A percentile compares a stretch with the other conserved stretches of the same genome.
Evolutionary conservation across 176 grass and related monocot genomes (phyloP).

Genomic region (Oropetium thomaeum): DNA sequence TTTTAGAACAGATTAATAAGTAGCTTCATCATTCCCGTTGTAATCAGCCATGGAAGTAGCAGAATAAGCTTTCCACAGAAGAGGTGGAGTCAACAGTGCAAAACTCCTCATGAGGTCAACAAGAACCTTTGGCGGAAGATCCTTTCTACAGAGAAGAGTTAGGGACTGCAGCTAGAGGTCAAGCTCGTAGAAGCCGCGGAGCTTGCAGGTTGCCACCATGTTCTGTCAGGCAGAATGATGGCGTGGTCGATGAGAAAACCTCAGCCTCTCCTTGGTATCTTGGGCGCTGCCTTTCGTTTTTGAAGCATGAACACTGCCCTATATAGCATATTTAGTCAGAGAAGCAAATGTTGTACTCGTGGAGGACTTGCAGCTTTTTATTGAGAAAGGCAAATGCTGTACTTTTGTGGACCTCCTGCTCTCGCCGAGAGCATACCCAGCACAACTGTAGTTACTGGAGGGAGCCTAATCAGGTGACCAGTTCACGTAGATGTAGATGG

Average conservation of each 20-base stretch:
- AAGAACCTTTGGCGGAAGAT: background rate
- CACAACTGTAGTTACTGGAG: slow-evolving; percentile 30
- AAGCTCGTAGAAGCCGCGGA: slow-evolving; percentile 74
- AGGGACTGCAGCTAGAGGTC: slow-evolving; percentile 71
- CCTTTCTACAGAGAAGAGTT: slow-evolving; percentile 46
- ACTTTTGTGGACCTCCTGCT: slow-evolving; percentile 40
- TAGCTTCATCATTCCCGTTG: too few relatives aligned
- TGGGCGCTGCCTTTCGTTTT: slow-evolving; percentile 18
- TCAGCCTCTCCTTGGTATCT: slow-evolving; percentile 50
- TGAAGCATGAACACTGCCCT: slow-evolving; percentile 60
- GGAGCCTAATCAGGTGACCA: slow-evolving; percentile 59
- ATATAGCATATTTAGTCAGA: slow-evolving; percentile 52
- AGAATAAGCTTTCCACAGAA: too few relatives aligned
- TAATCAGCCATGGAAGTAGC: too few relatives aligned
- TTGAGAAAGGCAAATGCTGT: too few relatives aligned
- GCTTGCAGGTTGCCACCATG: slow-evolving; percentile 58
- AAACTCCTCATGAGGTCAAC: slow-evolving; percentile 1
- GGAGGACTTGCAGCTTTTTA: too few relatives aligned
- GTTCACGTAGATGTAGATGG: slow-evolving; percentile 68
- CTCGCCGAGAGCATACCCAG: slow-evolving; percentile 50
- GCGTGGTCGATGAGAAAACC: slow-evolving; percentile 80
- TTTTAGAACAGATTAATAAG: too few relatives aligned
- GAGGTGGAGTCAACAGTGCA: too few relatives aligned
- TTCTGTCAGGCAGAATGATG: slow-evolving; percentile 47
- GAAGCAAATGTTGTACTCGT: slow-evolving; percentile 29